Percentiles rank a stretch among this genome's conserved stretches.
Conservation (phyloP, 2,329 filamentous ascomycete genomes). For the Aspergillus arachidicola region DNA sequence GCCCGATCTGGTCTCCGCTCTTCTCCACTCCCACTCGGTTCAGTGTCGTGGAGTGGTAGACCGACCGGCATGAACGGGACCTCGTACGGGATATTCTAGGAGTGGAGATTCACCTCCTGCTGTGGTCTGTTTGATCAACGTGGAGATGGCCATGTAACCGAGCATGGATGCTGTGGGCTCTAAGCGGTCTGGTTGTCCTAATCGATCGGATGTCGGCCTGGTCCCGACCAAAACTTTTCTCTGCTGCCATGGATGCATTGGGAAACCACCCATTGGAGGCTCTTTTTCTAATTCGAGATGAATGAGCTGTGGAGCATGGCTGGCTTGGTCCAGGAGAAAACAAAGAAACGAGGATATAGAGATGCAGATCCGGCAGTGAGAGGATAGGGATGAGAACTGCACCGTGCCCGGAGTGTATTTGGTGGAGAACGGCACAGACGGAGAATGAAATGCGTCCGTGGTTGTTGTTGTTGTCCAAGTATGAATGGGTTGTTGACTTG, state of each 20-base stretch:
- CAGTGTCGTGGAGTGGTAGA: background rate
- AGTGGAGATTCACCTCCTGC: background rate
- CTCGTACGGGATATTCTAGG: background rate
- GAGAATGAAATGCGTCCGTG: background rate
- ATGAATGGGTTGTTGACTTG: background rate
- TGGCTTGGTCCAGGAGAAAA: background rate
- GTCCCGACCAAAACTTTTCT: background rate
- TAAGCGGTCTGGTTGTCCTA: background rate
- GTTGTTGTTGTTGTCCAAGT: background rate
- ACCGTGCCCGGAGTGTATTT: background rate
- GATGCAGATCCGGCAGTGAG: too few species aligned
- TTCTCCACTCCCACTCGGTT: conserved; percentile 1
- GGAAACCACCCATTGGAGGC: background rate
- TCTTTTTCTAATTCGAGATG: background rate
- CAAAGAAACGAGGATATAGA: background rate
- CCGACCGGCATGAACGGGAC: background rate
- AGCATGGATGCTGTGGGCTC: background rate
- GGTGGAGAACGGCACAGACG: background rate
- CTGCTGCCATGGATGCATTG: background rate
- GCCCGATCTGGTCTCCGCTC: background rate
- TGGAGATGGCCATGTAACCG: background rate
- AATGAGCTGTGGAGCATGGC: background rate
- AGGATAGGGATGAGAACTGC: background rate
- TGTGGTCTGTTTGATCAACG: background rate
- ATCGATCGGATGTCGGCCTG: background rate